Evolutionary conservation across 352 stramenopile genomes (phyloP), one percentile per base, ranked within the genome.

Genomic region (Globisporangium uncinulatum): DNA sequence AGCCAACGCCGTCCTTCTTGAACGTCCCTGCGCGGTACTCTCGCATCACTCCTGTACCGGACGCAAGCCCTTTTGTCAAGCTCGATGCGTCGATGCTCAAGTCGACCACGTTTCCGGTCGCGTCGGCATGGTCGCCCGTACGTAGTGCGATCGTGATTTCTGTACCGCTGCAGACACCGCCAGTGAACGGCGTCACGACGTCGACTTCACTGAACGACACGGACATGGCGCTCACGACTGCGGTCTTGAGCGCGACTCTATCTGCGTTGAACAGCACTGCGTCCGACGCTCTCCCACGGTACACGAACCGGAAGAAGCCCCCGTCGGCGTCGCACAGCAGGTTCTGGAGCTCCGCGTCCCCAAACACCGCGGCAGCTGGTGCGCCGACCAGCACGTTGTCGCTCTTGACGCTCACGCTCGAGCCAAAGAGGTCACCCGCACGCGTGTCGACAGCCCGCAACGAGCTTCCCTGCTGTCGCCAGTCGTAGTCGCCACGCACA

Each of bases 251-350:
- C 17, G 75, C 63, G 32, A 66, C 42, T 49, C 66, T 69, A 56
- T 69, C 66, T 2, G 83, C 81, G 21, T 89, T 75, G 54, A 86
- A 94, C 17, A 74, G 57, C 46, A 95, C 71, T 0, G 76, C 60
- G 24, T 70, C 63, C 4, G 86, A 92, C 21, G 41, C n/a, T 21
- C 76, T 74, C 7, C 76, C 73, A 11, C 67, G 68, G 43, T 83
- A 94, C n/a, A 84, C 31, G 24, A 95, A 34, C 3, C 68, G 72
- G 21, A 95, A 83, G 45, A 73, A 87, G 0, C 86, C 86, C 11
- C 68, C 78, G 44, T 91, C 79, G 1, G 83, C 86, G n/a, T 88
- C 67, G 37, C 86, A 95, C 11, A 87, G 52, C 6, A 95, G 41
- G 13, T 80, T 81, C 24, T 93, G 80, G 13, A 70, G 71, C 61